Evolutionary conservation across 176 grass and related monocot species (phyloP).

Genomic region (Hyparrhenia diplandra): DNA sequence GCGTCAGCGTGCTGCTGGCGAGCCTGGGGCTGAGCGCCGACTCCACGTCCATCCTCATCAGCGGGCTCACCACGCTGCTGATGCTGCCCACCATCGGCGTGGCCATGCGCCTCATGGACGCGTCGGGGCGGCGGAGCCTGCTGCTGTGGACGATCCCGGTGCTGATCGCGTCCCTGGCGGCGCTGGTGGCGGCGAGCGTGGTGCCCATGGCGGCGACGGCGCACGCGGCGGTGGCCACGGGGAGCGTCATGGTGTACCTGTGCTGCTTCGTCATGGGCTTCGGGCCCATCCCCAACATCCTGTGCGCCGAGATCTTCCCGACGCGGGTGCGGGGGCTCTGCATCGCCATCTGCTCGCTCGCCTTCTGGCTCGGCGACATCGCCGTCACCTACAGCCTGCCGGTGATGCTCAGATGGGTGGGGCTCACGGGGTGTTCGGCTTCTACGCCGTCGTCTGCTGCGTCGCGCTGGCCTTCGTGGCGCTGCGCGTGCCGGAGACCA

Average conservation of each 20-base stretch:
- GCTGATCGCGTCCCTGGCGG: conserved; percentile 48
- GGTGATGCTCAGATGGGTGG: conserved; percentile 59
- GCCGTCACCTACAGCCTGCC: conserved; percentile 75
- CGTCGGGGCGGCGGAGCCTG: conserved; percentile 65
- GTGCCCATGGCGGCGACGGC: conserved; percentile 34
- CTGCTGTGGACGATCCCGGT: conserved; percentile 73
- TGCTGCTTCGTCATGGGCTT: conserved; percentile 96
- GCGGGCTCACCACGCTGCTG: conserved; percentile 62
- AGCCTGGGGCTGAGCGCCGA: conserved; percentile 47
- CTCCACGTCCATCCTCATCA: conserved; percentile 74
- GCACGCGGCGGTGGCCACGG: conserved; percentile 67
- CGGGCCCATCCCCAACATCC: conserved; percentile 79
- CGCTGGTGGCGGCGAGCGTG: conserved; percentile 46
- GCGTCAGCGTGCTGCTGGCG: conserved; percentile 52
- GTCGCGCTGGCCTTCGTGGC: conserved; percentile 59
- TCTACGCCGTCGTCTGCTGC: conserved; percentile 71
- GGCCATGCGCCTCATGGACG: conserved; percentile 96
- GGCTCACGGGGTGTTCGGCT: conserved; percentile 45
- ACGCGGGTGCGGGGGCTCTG: conserved; percentile 71
- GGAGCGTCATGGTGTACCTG: conserved; percentile 64
- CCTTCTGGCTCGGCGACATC: conserved; percentile 82
- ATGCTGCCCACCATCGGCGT: conserved; percentile 77
- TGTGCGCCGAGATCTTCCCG: conserved; percentile 80
- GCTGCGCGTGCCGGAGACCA: conserved; percentile 80
- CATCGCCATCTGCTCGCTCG: conserved; percentile 87